Evolutionary conservation across 1,284 basidiomycete species (phyloP), one percentile per base, ranked within the genome.

Genomic region (Athelia psychrophila): DNA sequence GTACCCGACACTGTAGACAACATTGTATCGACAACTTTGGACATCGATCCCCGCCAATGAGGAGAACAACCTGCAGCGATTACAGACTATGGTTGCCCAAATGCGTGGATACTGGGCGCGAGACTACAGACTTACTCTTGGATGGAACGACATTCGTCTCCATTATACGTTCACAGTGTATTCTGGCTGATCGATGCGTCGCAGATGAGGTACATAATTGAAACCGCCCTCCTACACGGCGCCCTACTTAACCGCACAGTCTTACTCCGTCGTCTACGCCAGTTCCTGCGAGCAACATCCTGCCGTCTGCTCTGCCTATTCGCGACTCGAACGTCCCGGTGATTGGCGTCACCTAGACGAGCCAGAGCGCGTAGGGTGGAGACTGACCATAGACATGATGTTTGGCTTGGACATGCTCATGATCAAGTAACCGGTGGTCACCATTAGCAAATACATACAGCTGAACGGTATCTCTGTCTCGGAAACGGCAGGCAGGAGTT

Each of bases 391-490:
- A 48, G 59, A 60, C 16, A 10, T 69, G 44, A 79, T 80, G 74
- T 61, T 80, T 51, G 73, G 79, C 59, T 45, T 80, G 16, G 68
- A 74, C 0, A 68, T 70, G 51, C 63, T 78, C 6, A 70, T 66
- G n/a, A 54, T 60, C 36, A 59, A 64, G 2, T 65, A 78, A 45
- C 57, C 71, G 3, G 68, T 77, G 22, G 60, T 77, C 52, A 68
- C 71, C 0, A 63, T 69, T 19, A 58, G 66, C 10, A 76, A 78
- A 23, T 79, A 74, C 53, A 61, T 78, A 51, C 66, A 69, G 15
- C 58, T 77, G n/a, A 70, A 78, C 42, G 64, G 64, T 25, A 63
- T 71, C 19, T 60, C 67, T 3, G 50, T 59, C 3, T 53, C 60
- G 13, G 76, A 78, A 55, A 64, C 61, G 44, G 61, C 64, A 30